A percentile compares a stretch with the other conserved stretches of the same genome.
Evolutionary conservation across 208 protist genomes (phyloP).

Genomic region (Trypanosoma mega): DNA sequence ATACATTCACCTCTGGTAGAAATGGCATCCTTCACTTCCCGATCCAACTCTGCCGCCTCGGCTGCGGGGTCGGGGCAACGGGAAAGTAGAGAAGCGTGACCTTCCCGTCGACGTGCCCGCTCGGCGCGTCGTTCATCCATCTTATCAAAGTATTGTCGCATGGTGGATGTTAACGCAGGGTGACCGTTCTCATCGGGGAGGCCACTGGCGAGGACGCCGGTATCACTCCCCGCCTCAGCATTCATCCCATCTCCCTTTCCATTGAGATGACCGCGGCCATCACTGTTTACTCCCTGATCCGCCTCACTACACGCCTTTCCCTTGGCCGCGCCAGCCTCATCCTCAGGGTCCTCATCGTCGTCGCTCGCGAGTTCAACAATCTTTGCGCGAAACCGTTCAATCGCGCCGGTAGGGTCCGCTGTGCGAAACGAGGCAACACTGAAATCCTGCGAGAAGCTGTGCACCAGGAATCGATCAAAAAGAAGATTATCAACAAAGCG

Average conservation of each 20-base stretch:
- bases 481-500: conserved; percentile 90
- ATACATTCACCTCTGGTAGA: conserved; percentile 92
- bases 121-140: conserved; percentile 81
- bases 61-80: conserved; percentile 76
- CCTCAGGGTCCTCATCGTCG: conserved; percentile 6
- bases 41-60: conserved; percentile 76
- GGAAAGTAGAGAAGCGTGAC: conserved; percentile 61
- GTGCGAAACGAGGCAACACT: conserved; percentile 91
- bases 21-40: conserved; percentile 62
- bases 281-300: not conserved
- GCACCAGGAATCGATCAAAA: conserved; percentile 90
- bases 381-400: conserved; percentile 40
- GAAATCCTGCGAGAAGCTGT: conserved; percentile 65
- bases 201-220: too few species aligned
- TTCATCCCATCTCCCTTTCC: conserved; percentile 6
- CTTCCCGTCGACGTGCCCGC: conserved; percentile 61
- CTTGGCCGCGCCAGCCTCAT: conserved; percentile 13
- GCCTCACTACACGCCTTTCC: conserved; percentile 1
- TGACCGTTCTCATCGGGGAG: too few species aligned
- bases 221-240: conserved; percentile 3
- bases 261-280: conserved; percentile 8
- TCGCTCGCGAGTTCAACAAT: conserved; percentile 54
- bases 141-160: conserved; percentile 89
- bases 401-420: conserved; percentile 45
- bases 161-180: too few species aligned